Evolutionary conservation across 495 filamentous ascomycete genomes (phyloP), one percentile per base, ranked within the genome.

Genomic region (Hypoxylon lienhwacheense): DNA sequence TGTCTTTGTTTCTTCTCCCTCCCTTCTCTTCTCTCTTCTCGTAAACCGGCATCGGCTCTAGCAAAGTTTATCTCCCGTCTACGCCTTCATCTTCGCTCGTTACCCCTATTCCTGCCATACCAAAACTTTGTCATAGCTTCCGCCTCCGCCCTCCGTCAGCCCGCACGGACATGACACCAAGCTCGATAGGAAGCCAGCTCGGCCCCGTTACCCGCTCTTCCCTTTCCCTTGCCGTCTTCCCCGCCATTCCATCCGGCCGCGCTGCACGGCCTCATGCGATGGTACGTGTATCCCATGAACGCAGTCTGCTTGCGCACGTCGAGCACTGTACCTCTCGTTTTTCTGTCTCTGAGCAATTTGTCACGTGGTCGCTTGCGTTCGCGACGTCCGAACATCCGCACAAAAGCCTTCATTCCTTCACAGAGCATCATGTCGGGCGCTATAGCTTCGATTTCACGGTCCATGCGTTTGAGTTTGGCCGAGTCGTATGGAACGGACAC

Each of bases 211-310:
- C 14, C n/a, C 46, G 6, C 46, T 14, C 36, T 41, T 24, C 36
- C 45, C 54, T 53, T 53, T 24, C 49, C 60, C 25, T 41, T 33
- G 1, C 40, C 50, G 8, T 46, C 45, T 17, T 47, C 50, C 2
- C 12, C 26, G 20, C 21, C 28, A 32, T 43, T 37, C 16, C 45
- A 25, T 1, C 34, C 26, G 4, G 21, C 25, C 11, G 19, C 4
- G 32, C 19, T 5, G 25, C 5, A 32, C 21, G 7, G 19, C 52
- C 57, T 53, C 55, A 72, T 66, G 11, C 75, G 58, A 3, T 83
- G 81, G 67, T 90, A 96, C 8, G 88, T 90, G 67, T 97, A 97
- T n/a, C 92, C 91, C 43, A 91, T 66, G 69, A 96, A 96, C 1
- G 89, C 89, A 7, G 79, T 86, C 69, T 73, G 80, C 67, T 90